Evolutionary conservation across 2,329 filamentous ascomycete genomes (phyloP).

Genomic region (Colletotrichum kahawae): DNA sequence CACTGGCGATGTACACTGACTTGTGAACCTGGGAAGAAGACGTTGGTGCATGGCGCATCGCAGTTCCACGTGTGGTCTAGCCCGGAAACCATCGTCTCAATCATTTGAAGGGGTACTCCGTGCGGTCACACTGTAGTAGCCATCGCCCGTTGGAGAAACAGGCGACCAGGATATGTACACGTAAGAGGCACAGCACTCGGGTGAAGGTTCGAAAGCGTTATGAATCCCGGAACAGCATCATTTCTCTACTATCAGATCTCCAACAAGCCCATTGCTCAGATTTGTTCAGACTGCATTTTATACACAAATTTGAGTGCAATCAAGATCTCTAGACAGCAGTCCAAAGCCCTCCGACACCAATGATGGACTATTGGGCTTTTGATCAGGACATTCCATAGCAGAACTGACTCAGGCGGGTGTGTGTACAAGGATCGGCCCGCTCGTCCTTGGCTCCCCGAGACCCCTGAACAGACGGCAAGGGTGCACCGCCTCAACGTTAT

Average conservation of each 20-base stretch:
- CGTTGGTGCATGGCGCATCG: not conserved
- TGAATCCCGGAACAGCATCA: not conserved
- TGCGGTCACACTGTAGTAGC: not conserved
- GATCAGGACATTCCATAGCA: not conserved
- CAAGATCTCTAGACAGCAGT: not conserved
- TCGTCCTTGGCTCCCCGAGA: not conserved
- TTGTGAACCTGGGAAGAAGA: not conserved
- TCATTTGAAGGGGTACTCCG: not conserved
- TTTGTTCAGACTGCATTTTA: not conserved
- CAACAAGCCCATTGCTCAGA: not conserved
- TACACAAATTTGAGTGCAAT: not conserved
- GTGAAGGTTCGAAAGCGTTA: not conserved
- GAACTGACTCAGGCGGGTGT: not conserved
- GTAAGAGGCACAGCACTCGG: not conserved
- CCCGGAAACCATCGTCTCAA: not conserved
- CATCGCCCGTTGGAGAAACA: not conserved
- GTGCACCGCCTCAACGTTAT: conserved; percentile 10
- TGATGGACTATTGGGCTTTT: too few species aligned
- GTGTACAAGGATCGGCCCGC: conserved; percentile 12
- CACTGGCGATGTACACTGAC: not conserved
- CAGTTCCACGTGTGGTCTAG: not conserved
- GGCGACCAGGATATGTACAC: not conserved
- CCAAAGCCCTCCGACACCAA: not conserved
- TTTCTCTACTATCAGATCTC: not conserved
- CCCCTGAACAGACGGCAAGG: not conserved